A percentile compares a stretch with the other conserved stretches of the same genome.
Evolutionary conservation across 1,284 basidiomycete genomes (phyloP).

Genomic region (Apiotrichum brassicae): DNA sequence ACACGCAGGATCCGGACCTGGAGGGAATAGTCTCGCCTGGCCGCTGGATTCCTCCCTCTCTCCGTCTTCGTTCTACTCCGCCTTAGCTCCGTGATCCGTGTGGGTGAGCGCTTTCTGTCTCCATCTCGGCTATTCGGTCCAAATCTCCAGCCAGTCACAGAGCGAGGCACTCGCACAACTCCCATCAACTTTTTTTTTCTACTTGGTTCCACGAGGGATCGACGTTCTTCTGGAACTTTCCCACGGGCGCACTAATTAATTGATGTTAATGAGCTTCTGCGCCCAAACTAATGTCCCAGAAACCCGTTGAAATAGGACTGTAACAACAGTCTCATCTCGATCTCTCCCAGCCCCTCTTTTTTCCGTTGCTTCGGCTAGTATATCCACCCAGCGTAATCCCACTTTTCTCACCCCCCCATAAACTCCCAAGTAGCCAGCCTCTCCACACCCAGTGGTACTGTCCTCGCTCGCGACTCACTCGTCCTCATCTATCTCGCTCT

Average conservation of each 20-base stretch:
- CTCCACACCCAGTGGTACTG: not conserved
- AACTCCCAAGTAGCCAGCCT: too few relatives aligned
- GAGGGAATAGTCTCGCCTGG: too few relatives aligned
- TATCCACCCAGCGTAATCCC: not conserved
- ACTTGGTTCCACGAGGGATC: not conserved
- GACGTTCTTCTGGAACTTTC: constrained; percentile 14
- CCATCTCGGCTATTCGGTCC: not conserved
- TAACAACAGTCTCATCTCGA: too few relatives aligned
- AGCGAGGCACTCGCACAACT: not conserved
- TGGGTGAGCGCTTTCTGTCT: too few relatives aligned
- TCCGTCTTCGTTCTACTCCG: not conserved
- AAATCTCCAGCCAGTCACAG: not conserved
- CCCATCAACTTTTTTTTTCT: constrained; percentile 10
- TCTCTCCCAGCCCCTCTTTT: too few relatives aligned
- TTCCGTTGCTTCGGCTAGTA: too few relatives aligned
- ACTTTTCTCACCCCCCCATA: too few relatives aligned
- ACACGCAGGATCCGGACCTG: too few relatives aligned
- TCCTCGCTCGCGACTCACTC: not conserved
- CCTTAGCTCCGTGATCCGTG: not conserved
- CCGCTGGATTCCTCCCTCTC: too few relatives aligned
- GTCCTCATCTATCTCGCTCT: not conserved
- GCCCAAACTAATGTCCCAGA: too few relatives aligned
- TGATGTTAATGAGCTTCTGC: too few relatives aligned
- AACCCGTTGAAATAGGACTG: too few relatives aligned
- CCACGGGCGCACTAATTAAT: constrained; percentile 3